phyloP scores from a whole-genome alignment of 148 eudicot genomes.

The Tetragonia tetragonoides region DNA sequence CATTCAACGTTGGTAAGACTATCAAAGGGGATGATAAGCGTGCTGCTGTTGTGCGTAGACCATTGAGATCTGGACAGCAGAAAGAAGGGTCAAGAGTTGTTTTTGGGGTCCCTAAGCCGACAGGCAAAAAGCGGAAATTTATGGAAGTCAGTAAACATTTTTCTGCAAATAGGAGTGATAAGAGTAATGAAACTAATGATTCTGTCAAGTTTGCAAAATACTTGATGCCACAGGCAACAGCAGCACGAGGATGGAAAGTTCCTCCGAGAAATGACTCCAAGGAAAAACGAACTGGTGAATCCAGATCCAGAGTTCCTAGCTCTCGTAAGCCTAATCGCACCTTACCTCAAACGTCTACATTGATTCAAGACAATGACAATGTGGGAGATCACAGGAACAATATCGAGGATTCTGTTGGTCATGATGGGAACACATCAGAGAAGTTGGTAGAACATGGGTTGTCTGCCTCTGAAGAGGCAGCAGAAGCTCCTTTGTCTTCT shows the following conservation, averaged over 20 bases:
- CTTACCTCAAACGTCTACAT: conserved; percentile 42
- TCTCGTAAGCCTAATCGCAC: conserved; percentile 54
- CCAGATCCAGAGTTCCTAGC: conserved; percentile 43
- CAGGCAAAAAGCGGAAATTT: conserved; percentile 81
- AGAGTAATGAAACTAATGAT: conserved; percentile 41
- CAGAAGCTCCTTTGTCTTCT: conserved; percentile 58
- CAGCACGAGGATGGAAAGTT: conserved; percentile 54
- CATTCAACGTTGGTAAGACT: conserved; percentile 64
- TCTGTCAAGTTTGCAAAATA: conserved; percentile 47
- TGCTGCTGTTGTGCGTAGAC: conserved; percentile 32
- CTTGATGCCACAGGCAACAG: conserved; percentile 59
- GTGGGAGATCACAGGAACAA: conserved; percentile 21
- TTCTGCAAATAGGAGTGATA: conserved; percentile 51
- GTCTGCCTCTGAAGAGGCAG: conserved; percentile 36
- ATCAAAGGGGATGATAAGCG: conserved; percentile 45
- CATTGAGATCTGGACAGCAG: conserved; percentile 60
- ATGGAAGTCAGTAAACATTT: conserved; percentile 96
- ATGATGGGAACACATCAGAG: conserved; percentile 41
- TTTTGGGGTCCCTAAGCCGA: conserved; percentile 89
- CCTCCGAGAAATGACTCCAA: conserved; percentile 44
- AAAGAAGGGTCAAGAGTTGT: conserved; percentile 73
- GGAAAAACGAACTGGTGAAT: conserved; percentile 57
- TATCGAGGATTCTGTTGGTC: conserved; percentile 40
- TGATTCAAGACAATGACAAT: conserved; percentile 23
- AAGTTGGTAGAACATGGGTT: conserved; percentile 38